Conservation (phyloP, 2,329 filamentous ascomycete genomes). For the Trichoderma endophyticum region DNA sequence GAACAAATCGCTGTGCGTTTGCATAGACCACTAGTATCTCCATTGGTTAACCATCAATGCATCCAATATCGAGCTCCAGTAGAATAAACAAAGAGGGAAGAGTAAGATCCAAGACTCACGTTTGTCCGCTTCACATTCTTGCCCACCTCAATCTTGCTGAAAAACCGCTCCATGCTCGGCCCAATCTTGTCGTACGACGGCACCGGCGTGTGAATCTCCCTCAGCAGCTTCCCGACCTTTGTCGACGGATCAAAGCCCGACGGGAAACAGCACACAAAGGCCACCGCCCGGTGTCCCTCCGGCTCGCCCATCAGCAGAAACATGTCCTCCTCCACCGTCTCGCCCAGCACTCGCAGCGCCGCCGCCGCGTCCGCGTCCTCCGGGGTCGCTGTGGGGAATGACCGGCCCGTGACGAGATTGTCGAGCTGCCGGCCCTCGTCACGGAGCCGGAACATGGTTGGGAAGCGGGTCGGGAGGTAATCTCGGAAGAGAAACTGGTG, state of each 20-base stretch:
- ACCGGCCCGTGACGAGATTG: constrained; percentile 39
- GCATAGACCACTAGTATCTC: constrained; percentile 46
- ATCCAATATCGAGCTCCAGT: background rate
- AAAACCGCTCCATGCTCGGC: constrained; percentile 54
- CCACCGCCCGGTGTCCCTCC: constrained; percentile 42
- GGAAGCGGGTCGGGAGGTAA: constrained; percentile 49
- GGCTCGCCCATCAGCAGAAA: constrained; percentile 46
- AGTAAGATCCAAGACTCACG: constrained; percentile 29
- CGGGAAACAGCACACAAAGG: constrained; percentile 52
- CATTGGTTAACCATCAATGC: background rate
- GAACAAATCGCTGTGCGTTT: constrained; percentile 43
- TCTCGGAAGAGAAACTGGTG: constrained; percentile 46
- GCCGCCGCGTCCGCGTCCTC: constrained; percentile 27
- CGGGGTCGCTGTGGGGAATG: constrained; percentile 30
- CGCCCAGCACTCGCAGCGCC: constrained; percentile 42
- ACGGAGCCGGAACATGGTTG: constrained; percentile 44
- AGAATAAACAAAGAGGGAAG: background rate
- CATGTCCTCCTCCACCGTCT: constrained; percentile 54
- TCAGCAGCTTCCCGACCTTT: constrained; percentile 48
- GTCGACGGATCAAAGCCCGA: constrained; percentile 49
- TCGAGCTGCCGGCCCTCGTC: constrained; percentile 31
- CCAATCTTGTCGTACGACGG: constrained; percentile 55
- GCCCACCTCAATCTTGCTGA: constrained; percentile 45
- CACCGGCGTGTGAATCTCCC: constrained; percentile 51
- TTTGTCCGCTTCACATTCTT: constrained; percentile 50